Evolutionary conservation across 2,329 filamentous ascomycete genomes (phyloP).

Genomic region (Alternaria panax): DNA sequence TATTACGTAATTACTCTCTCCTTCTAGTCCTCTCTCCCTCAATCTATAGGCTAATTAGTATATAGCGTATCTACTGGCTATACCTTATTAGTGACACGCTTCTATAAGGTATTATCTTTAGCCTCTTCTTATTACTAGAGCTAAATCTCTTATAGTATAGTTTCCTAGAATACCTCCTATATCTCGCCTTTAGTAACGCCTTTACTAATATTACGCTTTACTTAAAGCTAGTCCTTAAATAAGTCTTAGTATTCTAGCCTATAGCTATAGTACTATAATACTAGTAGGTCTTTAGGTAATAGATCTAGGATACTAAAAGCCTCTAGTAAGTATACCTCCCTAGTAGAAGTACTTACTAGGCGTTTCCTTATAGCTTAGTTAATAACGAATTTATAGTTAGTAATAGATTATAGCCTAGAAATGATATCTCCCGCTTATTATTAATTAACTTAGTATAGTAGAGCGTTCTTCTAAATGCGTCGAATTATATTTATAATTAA

Average conservation of each 20-base stretch:
- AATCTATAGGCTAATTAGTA: too few relatives aligned
- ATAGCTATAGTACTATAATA: not conserved
- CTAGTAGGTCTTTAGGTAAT: not conserved
- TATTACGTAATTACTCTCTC: too few relatives aligned
- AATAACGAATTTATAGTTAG: not conserved
- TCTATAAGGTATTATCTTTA: too few relatives aligned
- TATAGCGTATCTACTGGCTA: too few relatives aligned
- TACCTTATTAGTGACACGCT: too few relatives aligned
- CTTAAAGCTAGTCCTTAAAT: not conserved
- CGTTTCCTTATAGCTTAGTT: not conserved
- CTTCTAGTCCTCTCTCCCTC: too few relatives aligned
- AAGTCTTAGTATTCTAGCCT: not conserved
- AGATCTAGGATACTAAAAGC: not conserved
- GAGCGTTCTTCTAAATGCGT: not conserved
- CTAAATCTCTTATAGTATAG: too few relatives aligned
- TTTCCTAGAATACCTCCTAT: too few relatives aligned
- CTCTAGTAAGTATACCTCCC: not conserved
- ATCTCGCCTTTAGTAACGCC: too few relatives aligned
- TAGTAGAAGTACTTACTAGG: too few relatives aligned
- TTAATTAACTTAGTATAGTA: not conserved
- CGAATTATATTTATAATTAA: not conserved
- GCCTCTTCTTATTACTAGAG: too few relatives aligned
- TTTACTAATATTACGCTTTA: not conserved
- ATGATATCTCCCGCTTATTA: not conserved
- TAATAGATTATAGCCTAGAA: not conserved